Base-by-base conservation (phyloP, 306 rosid species). In the Betula pendula region DNA sequence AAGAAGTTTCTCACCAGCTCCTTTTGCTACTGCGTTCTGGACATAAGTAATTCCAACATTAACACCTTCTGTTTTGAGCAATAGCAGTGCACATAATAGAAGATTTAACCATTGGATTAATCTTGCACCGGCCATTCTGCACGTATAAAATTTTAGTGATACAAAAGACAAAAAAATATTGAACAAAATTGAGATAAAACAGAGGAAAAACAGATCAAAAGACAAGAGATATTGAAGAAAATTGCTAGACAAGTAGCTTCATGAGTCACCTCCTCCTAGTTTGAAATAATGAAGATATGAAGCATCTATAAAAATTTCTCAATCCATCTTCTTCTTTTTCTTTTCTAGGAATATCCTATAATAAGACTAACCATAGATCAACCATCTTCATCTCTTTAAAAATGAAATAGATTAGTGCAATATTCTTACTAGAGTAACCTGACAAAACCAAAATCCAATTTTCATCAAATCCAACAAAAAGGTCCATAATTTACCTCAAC, bases 1-100 rank as follows among this genome's bases (percentile, higher is more conserved):
- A 60, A 16, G 48, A 25, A 71, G 40, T 65, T 81, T 81, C 93
- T 89, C 79, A 95, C 97, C 97, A 1, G 96, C 99, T 83, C 99
- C 99, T 85, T 84, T 92, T 52, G 89, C 73, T 20, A 90, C 89
- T 3, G 99, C 97, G 11, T 35, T 82, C 48, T 81, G 56, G 72
- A 92, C 83, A 68, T 71, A 87, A 80, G 97, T 91, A 65, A 95
- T 89, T 66, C 87, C 90, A 20, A 95, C 94, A 75, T 79, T 84
- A 80, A 74, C 53, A 70, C 89, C 89, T 56, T 86, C 90, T 50
- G 80, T 72, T 79, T 76, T 81, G 69, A 92, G 69, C 66, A 87
- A 81, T 62, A 87, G 45, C 56, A 82, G 74, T 8, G 74, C 66
- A 72, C 78, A 87, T 50, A 75, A 82, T 62, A 88, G 40, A 81